Evolutionary conservation across 805 yeast species (phyloP).

Genomic region (Ogataea haglerorum): DNA sequence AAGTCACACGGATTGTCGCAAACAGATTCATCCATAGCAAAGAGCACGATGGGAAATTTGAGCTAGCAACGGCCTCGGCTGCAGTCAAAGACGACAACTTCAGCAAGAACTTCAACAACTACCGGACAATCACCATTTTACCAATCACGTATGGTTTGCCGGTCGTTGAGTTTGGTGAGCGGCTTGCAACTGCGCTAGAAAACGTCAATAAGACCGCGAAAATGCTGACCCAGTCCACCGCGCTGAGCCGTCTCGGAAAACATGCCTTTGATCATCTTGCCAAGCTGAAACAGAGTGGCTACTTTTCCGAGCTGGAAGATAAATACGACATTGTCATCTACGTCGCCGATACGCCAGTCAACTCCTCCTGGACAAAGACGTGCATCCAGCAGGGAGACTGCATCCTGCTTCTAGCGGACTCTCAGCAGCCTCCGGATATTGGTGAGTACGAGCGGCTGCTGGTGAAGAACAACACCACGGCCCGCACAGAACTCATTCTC

Average conservation of each 20-base stretch:
- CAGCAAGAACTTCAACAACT: slow-evolving; percentile 43
- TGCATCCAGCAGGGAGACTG: slow-evolving; percentile 96
- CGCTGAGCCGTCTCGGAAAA: slow-evolving; percentile 76
- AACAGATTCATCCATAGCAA: slow-evolving; percentile 35
- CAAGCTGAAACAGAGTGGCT: slow-evolving; percentile 80
- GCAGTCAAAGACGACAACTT: slow-evolving; percentile 32
- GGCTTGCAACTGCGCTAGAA: slow-evolving; percentile 65
- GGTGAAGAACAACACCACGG: slow-evolving; percentile 72
- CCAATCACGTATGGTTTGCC: slow-evolving; percentile 85
- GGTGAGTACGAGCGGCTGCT: slow-evolving; percentile 85
- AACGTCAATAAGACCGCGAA: slow-evolving; percentile 71
- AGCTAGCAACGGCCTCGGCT: slow-evolving; percentile 26
- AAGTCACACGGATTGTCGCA: slow-evolving; percentile 85
- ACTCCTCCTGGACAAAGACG: slow-evolving; percentile 86
- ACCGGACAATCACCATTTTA: slow-evolving; percentile 78
- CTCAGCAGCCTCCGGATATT: slow-evolving; percentile 62
- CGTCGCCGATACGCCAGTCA: slow-evolving; percentile 79
- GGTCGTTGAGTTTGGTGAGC: slow-evolving; percentile 77
- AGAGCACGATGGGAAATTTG: slow-evolving; percentile 12
- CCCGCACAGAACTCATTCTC: slow-evolving; percentile 81
- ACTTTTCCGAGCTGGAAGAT: slow-evolving; percentile 88
- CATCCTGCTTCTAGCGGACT: slow-evolving; percentile 84
- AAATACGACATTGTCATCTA: slow-evolving; percentile 83
- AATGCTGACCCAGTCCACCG: slow-evolving; percentile 78
- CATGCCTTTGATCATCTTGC: slow-evolving; percentile 92